A percentile compares a stretch with the other conserved stretches of the same genome.
Conservation (phyloP, 768 basidiomycete genomes). For the Rhodosporidiobolus sp. region DNA sequence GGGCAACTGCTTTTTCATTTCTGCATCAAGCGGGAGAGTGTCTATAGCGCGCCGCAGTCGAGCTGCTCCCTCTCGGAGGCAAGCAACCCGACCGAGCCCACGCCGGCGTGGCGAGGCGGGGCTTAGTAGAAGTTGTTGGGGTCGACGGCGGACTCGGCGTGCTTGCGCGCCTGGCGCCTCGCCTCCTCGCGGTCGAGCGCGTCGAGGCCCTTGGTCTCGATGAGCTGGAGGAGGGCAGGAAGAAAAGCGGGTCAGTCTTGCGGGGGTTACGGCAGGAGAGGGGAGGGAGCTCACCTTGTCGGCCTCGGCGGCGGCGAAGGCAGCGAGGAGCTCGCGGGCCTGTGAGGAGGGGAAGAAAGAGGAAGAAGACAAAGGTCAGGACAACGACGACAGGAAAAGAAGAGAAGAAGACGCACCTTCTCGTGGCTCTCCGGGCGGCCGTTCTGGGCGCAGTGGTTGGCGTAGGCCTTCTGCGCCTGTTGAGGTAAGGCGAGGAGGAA, state of each 20-base stretch:
- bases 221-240: background rate
- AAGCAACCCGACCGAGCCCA: no score
- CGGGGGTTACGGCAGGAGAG: background rate
- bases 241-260: background rate
- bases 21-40: no score
- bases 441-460: conserved; percentile 3
- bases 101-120: no score
- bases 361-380: background rate
- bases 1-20: no score
- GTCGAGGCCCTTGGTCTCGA: conserved; percentile 34
- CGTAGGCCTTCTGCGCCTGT: conserved; percentile 23
- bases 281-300: conserved; percentile 44
- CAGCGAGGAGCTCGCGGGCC: conserved; percentile 50
- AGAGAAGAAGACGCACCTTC: background rate
- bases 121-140: no score
- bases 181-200: conserved; percentile 42
- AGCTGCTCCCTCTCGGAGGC: no score
- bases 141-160: background rate
- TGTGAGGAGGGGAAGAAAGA: background rate
- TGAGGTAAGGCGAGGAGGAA: background rate
- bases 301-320: conserved; percentile 49
- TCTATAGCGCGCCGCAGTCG: no score
- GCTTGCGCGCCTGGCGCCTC: conserved; percentile 38
- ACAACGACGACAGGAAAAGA: background rate
- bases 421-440: conserved; percentile 27